Conservation (phyloP, 495 filamentous ascomycete species). For the Penicillium diatomitis region DNA sequence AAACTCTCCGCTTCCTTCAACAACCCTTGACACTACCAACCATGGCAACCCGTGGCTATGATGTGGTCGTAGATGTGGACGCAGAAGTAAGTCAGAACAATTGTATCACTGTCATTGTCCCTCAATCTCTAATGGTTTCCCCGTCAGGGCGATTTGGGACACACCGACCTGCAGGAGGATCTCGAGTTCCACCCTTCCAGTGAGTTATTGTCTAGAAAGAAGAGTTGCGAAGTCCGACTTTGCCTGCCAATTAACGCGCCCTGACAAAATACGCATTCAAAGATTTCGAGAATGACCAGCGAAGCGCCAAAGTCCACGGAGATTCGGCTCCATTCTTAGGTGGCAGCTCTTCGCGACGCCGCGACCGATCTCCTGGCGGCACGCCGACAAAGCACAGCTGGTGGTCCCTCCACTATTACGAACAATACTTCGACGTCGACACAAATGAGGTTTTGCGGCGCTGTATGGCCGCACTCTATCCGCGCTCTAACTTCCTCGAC, state of each 20-base stretch:
- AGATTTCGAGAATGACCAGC: slow-evolving; percentile 50
- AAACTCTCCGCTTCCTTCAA: too few species aligned
- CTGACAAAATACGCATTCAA: background rate
- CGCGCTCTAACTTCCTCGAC: slow-evolving; percentile 88
- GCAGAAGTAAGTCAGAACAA: slow-evolving; percentile 54
- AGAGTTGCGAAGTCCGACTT: too few species aligned
- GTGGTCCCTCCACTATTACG: slow-evolving; percentile 89
- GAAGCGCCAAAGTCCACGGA: slow-evolving; percentile 47
- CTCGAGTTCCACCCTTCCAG: slow-evolving; percentile 96
- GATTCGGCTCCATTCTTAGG: slow-evolving; percentile 55
- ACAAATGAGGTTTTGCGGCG: slow-evolving; percentile 77
- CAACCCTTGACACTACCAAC: slow-evolving; percentile 1
- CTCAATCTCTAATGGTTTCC: background rate
- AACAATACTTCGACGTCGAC: slow-evolving; percentile 96
- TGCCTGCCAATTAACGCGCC: background rate
- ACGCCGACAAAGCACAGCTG: slow-evolving; percentile 71
- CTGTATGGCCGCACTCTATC: slow-evolving; percentile 76
- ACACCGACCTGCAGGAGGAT: slow-evolving; percentile 96
- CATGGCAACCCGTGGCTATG: slow-evolving; percentile 85
- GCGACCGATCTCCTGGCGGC: slow-evolving; percentile 36
- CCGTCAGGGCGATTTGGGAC: slow-evolving; percentile 83
- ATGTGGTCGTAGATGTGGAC: slow-evolving; percentile 95
- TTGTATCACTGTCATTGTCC: slow-evolving; percentile 7
- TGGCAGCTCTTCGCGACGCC: slow-evolving; percentile 34
- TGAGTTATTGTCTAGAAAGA: slow-evolving; percentile 21